Evolutionary conservation across 768 basidiomycete genomes (phyloP), one percentile per base, ranked within the genome.

Genomic region (Rhodotorula diobovata): DNA sequence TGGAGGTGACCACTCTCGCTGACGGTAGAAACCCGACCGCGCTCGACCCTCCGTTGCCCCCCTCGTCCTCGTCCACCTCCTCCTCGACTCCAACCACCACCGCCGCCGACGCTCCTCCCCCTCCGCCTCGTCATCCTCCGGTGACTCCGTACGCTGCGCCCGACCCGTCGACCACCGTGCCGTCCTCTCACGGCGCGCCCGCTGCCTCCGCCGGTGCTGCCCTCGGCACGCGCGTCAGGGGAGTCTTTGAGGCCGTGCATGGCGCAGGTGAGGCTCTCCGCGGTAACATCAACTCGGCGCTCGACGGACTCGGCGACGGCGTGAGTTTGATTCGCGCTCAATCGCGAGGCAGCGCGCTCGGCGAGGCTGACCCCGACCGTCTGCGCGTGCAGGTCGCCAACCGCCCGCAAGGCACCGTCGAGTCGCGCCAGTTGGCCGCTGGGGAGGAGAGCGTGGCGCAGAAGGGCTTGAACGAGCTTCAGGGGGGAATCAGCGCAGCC

Each of bases 361-460:
- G 5, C 5, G 2, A 20, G 9, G 37, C 9, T 8, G n/a, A 28
- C 9, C 4, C 41, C 32, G n/a, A 32, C 58, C 9, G n/a, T 10
- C 39, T n/a, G 20, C 41, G 10, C 20, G n/a, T 23, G 28, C 59
- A 61, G 59, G 25, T 61, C 32, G 59, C 59, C n/a, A 41, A 41
- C 59, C 59, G 59, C 43, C 41, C n/a, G 23, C 59, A 61, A 15
- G 59, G 59, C 30, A 32, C 59, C 18, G 59, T 61, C 30, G 32
- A 43, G 32, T 61, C 59, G n/a, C 59, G 59, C 21, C 14, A 32
- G 32, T 23, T 30, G 4, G 59, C 41, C 2, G 11, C 20, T 20
- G 30, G 32, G 32, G 41, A 61, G n/a, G 45, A 46, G 14, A 18
- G 45, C 15, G 41, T 43, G 10, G 59, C 59, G 43, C 30, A 45